Base-by-base conservation (phyloP, 805 yeast species). In the Cyberlindnera saturnus region DNA sequence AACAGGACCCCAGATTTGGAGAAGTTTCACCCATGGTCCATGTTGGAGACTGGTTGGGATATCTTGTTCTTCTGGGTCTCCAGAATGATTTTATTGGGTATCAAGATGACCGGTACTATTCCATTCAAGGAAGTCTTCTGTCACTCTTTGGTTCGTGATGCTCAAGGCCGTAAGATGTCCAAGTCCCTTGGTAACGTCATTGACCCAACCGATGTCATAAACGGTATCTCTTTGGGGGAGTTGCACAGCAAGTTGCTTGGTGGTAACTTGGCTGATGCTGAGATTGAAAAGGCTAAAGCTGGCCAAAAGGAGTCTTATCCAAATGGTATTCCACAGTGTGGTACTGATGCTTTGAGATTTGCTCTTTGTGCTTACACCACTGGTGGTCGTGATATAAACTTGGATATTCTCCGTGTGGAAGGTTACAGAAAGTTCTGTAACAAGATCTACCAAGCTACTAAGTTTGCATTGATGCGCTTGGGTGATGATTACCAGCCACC, bases 341-440 rank as follows among this genome's bases (percentile, higher is more conserved):
- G 99, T 73, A 90, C 98, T 40, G 99, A 93, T 68, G 99, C 99
- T 36, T 73, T 93, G 71, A 82, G 99, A 73, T 93, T 93, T 64
- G 98, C 99, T 33, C 77, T 91, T 53, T 93, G 98, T 78, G 96
- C 97, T 41, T 93, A 91, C 74, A 85, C 96, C 41, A 91, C 98
- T 39, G 99, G 99, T 71, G 98, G 97, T 57, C 82, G 98, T 70
- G 99, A 93, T 61, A 93, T 93, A 65, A 93, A 93, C 71, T 75
- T 93, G 64, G 97, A 93, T 64, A 89, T 93, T 56, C 73, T 88
- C 64, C 85, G 98, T 71, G 96, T 93, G 54, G 98, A 93, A 65
- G 99, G 98, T 60, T 93, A 93, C 82, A 81, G 99, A 71, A 93
- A 93, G 77, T 93, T 93, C 86, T 89, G 99, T 75, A 93, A 93